phyloP scores from a whole-genome alignment of 208 protist genomes.

The Crithidia acanthocephali region DNA sequence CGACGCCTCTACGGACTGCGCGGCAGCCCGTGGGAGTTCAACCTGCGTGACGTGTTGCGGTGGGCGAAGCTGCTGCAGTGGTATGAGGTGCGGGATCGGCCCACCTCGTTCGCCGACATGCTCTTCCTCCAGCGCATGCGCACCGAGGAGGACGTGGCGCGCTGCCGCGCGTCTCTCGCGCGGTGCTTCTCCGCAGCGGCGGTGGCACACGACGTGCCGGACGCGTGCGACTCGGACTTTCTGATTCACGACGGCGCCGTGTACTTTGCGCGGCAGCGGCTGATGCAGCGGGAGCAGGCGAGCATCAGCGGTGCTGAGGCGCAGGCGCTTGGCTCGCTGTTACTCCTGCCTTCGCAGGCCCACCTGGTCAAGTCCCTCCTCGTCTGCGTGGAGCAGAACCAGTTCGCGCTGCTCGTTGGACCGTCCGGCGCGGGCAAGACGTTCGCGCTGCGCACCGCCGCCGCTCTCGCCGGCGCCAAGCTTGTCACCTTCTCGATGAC shows the following conservation, averaged over 20 bases:
- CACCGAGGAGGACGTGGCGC: constrained; percentile 66
- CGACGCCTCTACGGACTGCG: constrained; percentile 75
- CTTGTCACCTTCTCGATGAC: constrained; percentile 98
- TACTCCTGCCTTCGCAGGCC: constrained; percentile 79
- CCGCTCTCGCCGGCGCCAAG: constrained; percentile 88
- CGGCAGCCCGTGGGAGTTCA: constrained; percentile 99
- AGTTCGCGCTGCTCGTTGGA: constrained; percentile 97
- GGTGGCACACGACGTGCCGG: constrained; percentile 23
- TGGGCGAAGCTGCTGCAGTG: constrained; percentile 96
- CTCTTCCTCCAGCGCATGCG: constrained; percentile 92
- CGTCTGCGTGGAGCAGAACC: constrained; percentile 91
- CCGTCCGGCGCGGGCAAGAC: constrained; percentile 97
- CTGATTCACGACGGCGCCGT: constrained; percentile 63
- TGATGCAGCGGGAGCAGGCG: constrained; percentile 23
- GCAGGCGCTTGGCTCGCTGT: constrained; percentile 32
- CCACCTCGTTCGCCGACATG: constrained; percentile 73
- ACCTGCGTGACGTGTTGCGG: constrained; percentile 99
- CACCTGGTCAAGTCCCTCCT: constrained; percentile 83
- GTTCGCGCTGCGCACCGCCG: constrained; percentile 93
- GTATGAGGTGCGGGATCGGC: constrained; percentile 45
- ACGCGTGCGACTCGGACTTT: constrained; percentile 64
- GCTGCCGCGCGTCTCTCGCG: constrained; percentile 44
- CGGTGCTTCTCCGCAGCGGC: constrained; percentile 49
- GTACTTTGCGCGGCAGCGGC: constrained; percentile 56
- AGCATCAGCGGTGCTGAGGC: constrained; percentile 19